Conservation (phyloP, 2,329 filamentous ascomycete species). For the Emergomyces pasteurianus region DNA sequence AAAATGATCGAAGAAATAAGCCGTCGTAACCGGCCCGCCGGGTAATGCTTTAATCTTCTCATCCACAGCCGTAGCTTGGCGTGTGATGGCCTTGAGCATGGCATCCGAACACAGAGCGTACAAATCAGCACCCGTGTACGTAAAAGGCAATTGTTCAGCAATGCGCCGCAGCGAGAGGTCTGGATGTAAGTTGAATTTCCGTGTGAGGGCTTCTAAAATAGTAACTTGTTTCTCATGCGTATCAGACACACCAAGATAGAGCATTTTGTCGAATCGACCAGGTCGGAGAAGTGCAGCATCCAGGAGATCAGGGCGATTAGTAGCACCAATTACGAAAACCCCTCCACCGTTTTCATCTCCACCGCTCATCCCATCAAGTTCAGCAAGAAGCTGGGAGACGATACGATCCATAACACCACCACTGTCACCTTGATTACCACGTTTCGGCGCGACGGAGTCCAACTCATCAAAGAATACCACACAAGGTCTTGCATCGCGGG, state of each 20-base stretch:
- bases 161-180: constrained; percentile 63
- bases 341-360: constrained; percentile 96
- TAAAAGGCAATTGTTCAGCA: constrained; percentile 72
- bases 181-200: constrained; percentile 83
- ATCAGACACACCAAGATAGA: constrained; percentile 92
- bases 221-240: constrained; percentile 93
- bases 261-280: constrained; percentile 94
- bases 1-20: constrained; percentile 91
- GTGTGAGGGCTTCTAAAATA: constrained; percentile 84
- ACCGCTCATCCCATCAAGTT: constrained; percentile 95
- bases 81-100: constrained; percentile 96
- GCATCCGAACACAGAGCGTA: constrained; percentile 96
- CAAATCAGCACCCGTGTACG: constrained; percentile 93
- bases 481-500: constrained; percentile 90
- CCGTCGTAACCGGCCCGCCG: constrained; percentile 56
- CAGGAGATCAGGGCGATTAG: constrained; percentile 96
- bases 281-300: constrained; percentile 97
- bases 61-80: constrained; percentile 75
- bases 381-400: constrained; percentile 96
- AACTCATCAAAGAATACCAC: constrained; percentile 98
- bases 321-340: constrained; percentile 97
- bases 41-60: constrained; percentile 60
- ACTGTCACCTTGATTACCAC: constrained; percentile 91
- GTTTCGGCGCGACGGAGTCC: constrained; percentile 97
- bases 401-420: constrained; percentile 98